Conservation (phyloP, 2,329 filamentous ascomycete genomes). For the Pestalotiopsis sp. region DNA sequence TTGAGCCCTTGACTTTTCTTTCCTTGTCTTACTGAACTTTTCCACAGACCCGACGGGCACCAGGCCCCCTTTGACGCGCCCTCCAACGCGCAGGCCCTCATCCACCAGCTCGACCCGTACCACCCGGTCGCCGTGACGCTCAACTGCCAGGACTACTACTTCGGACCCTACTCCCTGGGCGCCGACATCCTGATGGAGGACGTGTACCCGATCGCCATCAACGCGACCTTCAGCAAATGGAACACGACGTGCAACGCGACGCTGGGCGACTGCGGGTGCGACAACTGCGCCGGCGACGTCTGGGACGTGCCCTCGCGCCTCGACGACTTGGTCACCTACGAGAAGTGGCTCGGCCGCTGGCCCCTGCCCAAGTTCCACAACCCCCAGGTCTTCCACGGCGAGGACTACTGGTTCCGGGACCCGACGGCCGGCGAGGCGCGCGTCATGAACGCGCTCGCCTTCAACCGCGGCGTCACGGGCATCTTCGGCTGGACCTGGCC, state of each 20-base stretch:
- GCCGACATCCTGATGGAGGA: slow-evolving; percentile 62
- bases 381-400: slow-evolving; percentile 48
- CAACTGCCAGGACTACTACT: slow-evolving; percentile 65
- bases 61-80: slow-evolving; percentile 53
- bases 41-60: slow-evolving; percentile 36
- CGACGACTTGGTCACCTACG: slow-evolving; percentile 38
- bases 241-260: slow-evolving; percentile 57
- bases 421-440: slow-evolving; percentile 43
- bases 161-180: slow-evolving; percentile 51
- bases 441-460: slow-evolving; percentile 44
- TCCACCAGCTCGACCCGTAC: slow-evolving; percentile 56
- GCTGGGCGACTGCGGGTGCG: slow-evolving; percentile 64
- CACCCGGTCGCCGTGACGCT: slow-evolving; percentile 60
- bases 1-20: not conserved
- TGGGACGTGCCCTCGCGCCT: slow-evolving; percentile 48
- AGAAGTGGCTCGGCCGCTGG: slow-evolving; percentile 39
- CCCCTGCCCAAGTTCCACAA: slow-evolving; percentile 39
- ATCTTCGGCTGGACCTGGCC: slow-evolving; percentile 49
- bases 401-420: slow-evolving; percentile 48
- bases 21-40: too few relatives aligned
- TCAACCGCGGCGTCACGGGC: slow-evolving; percentile 45
- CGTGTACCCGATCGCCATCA: slow-evolving; percentile 59
- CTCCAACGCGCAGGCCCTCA: slow-evolving; percentile 38
- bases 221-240: slow-evolving; percentile 55
- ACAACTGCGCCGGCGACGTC: slow-evolving; percentile 55